Conservation (phyloP, 306 rosid genomes). For the Medicago lupulina region DNA sequence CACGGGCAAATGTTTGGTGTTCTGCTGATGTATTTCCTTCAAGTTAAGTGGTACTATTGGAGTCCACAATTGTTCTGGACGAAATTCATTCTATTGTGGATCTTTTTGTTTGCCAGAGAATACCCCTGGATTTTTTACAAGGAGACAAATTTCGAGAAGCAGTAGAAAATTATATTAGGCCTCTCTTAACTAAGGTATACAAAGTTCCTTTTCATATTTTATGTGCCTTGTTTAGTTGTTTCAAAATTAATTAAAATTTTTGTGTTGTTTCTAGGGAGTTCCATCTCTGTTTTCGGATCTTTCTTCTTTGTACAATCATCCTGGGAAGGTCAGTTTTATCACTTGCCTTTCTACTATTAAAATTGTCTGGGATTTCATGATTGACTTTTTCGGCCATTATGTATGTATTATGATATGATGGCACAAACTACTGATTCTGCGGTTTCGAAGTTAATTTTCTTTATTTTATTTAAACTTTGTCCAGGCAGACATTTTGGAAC, state of each 20-base stretch:
- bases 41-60: background rate
- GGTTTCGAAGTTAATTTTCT: slow-evolving; percentile 28
- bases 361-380: slow-evolving; percentile 19
- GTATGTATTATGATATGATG: slow-evolving; percentile 8
- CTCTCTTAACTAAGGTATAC: slow-evolving; percentile 88
- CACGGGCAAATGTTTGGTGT: slow-evolving; percentile 5
- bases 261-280: slow-evolving; percentile 77
- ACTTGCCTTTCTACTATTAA: slow-evolving; percentile 22
- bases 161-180: slow-evolving; percentile 86
- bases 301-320: slow-evolving; percentile 89
- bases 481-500: slow-evolving; percentile 96
- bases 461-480: slow-evolving; percentile 35
- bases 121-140: slow-evolving; percentile 95
- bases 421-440: slow-evolving; percentile 10
- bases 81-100: slow-evolving; percentile 33
- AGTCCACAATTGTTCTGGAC: slow-evolving; percentile 3
- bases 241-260: slow-evolving; percentile 35
- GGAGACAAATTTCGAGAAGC: slow-evolving; percentile 85
- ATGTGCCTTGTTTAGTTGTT: slow-evolving; percentile 34
- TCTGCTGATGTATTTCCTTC: slow-evolving; percentile 14
- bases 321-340: slow-evolving; percentile 77
- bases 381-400: slow-evolving; percentile 4
- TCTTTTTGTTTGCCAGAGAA: slow-evolving; percentile 64
- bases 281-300: slow-evolving; percentile 96
- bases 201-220: slow-evolving; percentile 20